These are phyloP conservation scores for Zalaria sp. DNA, from an alignment of 2,329 filamentous ascomycete genomes.

Conservation along the genomic window DNA sequence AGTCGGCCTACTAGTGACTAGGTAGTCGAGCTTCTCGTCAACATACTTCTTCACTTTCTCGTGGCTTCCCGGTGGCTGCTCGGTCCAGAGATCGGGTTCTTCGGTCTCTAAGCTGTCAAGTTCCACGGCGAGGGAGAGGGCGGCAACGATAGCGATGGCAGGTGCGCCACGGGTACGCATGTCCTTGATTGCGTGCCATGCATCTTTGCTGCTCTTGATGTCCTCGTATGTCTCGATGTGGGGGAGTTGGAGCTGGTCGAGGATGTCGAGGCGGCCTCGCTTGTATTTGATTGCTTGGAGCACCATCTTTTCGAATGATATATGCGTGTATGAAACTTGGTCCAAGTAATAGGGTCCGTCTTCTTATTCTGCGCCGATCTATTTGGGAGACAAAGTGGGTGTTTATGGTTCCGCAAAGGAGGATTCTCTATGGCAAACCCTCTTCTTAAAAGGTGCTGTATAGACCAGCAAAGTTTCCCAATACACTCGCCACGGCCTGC, in stretches of 20 bases:
- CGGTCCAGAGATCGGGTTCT: slow-evolving; percentile 19
- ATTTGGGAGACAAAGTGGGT: too few relatives aligned
- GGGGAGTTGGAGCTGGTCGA: slow-evolving; percentile 72
- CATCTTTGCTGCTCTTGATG: slow-evolving; percentile 56
- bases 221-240: slow-evolving; percentile 68
- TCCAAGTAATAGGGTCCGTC: too few relatives aligned
- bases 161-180: slow-evolving; percentile 76
- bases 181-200: slow-evolving; percentile 67
- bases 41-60: slow-evolving; percentile 49
- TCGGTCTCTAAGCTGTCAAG: slow-evolving; percentile 44
- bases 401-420: too few relatives aligned
- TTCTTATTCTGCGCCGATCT: too few relatives aligned
- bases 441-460: too few relatives aligned
- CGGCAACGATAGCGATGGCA: slow-evolving; percentile 95
- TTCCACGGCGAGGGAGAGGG: slow-evolving; percentile 76
- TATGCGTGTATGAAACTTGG: background rate
- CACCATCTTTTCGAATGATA: slow-evolving; percentile 28
- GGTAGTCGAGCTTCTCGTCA: slow-evolving; percentile 63
- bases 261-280: slow-evolving; percentile 57
- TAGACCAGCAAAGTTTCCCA: too few relatives aligned
- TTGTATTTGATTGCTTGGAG: slow-evolving; percentile 69
- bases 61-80: background rate
- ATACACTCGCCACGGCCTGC: too few relatives aligned
- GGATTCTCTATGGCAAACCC: too few relatives aligned
- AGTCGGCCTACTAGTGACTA: slow-evolving; percentile 80